These are phyloP conservation scores for Lotus japonicus DNA, from an alignment of 306 rosid species.

Conservation along the genomic window DNA sequence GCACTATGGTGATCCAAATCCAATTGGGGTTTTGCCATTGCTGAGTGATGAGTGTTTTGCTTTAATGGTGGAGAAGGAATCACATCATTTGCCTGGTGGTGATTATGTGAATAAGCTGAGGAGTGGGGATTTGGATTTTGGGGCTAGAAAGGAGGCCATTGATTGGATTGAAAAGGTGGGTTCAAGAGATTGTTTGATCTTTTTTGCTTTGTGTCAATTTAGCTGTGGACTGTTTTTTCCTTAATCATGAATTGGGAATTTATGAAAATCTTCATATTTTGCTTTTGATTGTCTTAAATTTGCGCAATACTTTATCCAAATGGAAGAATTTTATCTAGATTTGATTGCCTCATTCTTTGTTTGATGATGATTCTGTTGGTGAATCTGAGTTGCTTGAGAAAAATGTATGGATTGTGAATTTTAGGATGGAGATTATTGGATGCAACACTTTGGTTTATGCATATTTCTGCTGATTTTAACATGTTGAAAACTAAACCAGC, in stretches of 20 bases:
- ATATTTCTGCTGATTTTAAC: neutral
- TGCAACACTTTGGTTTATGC: neutral
- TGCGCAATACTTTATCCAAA: neutral
- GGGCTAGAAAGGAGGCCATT: constrained; percentile 61
- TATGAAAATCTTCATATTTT: neutral
- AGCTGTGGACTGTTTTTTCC: no score
- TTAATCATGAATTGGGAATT: neutral
- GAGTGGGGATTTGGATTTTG: constrained; percentile 61
- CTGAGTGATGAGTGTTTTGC: constrained; percentile 59
- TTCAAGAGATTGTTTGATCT: neutral
- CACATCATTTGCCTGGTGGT: constrained; percentile 43
- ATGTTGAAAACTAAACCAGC: no score
- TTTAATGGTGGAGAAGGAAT: constrained; percentile 54
- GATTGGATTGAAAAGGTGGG: constrained; percentile 82
- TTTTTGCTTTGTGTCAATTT: neutral
- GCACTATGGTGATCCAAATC: constrained; percentile 23
- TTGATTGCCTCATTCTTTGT: neutral
- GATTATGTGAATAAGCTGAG: constrained; percentile 52
- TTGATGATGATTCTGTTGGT: neutral
- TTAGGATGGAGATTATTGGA: neutral
- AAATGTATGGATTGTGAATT: neutral
- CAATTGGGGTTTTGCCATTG: constrained; percentile 35
- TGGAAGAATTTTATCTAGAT: neutral
- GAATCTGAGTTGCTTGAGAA: constrained; percentile 9
- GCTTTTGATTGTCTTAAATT: constrained; percentile 1